phyloP scores from a whole-genome alignment of 306 rosid genomes.

The Cyamopsis tetragonoloba region DNA sequence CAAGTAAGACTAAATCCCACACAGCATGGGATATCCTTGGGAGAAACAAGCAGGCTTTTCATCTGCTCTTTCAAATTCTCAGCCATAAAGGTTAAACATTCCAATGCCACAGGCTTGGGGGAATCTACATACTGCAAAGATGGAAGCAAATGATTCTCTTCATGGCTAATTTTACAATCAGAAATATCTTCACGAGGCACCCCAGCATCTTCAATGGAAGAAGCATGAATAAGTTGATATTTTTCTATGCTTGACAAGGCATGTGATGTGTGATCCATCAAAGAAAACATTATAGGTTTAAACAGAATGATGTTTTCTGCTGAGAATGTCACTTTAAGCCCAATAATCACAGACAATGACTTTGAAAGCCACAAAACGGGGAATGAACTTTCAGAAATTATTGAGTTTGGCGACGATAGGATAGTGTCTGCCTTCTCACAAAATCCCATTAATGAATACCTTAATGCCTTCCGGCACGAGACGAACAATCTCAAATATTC shows the following conservation, averaged over 20 bases:
- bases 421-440: slow-evolving; percentile 43
- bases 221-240: slow-evolving; percentile 41
- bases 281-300: slow-evolving; percentile 49
- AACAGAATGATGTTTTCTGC: slow-evolving; percentile 33
- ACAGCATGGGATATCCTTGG: slow-evolving; percentile 34
- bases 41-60: slow-evolving; percentile 38
- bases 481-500: slow-evolving; percentile 69
- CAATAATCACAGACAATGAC: slow-evolving; percentile 53
- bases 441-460: slow-evolving; percentile 41
- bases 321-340: slow-evolving; percentile 44
- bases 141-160: slow-evolving; percentile 39
- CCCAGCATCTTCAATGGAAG: slow-evolving; percentile 33
- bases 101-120: slow-evolving; percentile 41
- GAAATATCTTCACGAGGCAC: slow-evolving; percentile 40
- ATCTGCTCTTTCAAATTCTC: slow-evolving; percentile 57
- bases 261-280: slow-evolving; percentile 76
- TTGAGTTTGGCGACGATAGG: slow-evolving; percentile 28
- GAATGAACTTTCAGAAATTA: slow-evolving; percentile 44
- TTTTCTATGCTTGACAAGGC: slow-evolving; percentile 57
- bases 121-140: slow-evolving; percentile 36
- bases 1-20: slow-evolving; percentile 30
- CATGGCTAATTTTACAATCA: slow-evolving; percentile 27
- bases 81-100: slow-evolving; percentile 42
- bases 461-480: slow-evolving; percentile 77
- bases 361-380: slow-evolving; percentile 70